Evolutionary conservation across 139 green algal genomes (phyloP), one percentile per base, ranked within the genome.

Genomic region (Haematococcus sp.): DNA sequence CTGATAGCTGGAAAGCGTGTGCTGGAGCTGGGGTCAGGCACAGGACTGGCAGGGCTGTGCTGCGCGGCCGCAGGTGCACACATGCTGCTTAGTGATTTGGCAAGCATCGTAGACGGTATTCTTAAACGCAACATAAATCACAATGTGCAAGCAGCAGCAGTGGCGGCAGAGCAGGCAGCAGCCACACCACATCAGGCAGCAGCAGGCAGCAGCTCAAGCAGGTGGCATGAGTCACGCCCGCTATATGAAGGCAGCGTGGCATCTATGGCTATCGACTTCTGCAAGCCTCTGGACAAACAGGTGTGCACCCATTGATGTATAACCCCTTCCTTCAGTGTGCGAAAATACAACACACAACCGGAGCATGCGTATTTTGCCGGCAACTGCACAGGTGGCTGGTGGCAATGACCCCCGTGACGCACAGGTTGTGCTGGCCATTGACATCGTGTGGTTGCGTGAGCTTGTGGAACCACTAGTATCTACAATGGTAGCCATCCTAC

Each of bases 1-100:
- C 40, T 73, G 54, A 31, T 84, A 40, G 17, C 54, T 7, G 84
- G 81, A 1, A 78, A 76, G 33, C 35, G 75, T 0, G 79, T 90
- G 43, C 25, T 90, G 30, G 84, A 90, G 63, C 71, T 90, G 54
- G 84, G 84, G 19, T 73, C 69, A 31, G 85, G 85, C 44, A 86
- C 70, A n/a, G 85, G 85, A 1, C 75, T 90, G 31, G 75, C 79
- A 5, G 85, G 85, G 2, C 66, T 90, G 35, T 67, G 76, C 27
- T 83, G 81, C 16, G 85, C 85, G 4, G 82, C 85, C 0, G 55
- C 77, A 16, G 85, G 85, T 0, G 85, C 85, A 2, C 76, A 85
- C 58, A 73, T 87, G 15, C 69, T 90, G 34, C 64, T 85, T 5
- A 86, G 79, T 0, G 83, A 88, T 61, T 56, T 88, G 22, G 65